Percentiles rank a stretch among this genome's conserved stretches.
Conservation (phyloP, 805 yeast genomes). For the Isabelozyma heimii region DNA sequence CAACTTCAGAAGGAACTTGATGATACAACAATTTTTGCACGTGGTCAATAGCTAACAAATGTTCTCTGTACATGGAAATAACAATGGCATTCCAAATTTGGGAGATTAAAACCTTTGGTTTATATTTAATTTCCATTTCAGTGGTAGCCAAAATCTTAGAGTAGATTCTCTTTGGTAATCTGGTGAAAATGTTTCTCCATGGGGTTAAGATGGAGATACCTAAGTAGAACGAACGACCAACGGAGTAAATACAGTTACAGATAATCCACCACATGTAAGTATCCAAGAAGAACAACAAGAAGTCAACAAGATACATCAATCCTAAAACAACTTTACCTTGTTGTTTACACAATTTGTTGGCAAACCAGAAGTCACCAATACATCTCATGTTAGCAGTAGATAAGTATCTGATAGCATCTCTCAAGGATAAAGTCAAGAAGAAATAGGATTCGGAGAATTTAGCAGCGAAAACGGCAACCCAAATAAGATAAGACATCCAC, state of each 20-base stretch:
- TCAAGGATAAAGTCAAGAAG: constrained; percentile 82
- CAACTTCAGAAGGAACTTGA: constrained; percentile 97
- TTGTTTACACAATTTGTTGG: constrained; percentile 67
- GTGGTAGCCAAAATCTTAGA: constrained; percentile 96
- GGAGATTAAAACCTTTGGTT: constrained; percentile 95
- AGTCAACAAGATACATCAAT: constrained; percentile 88
- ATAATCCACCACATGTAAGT: constrained; percentile 98
- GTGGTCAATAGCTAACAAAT: constrained; percentile 94
- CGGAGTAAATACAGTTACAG: constrained; percentile 91
- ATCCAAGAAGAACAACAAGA: constrained; percentile 96
- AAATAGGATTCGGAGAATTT: constrained; percentile 88
- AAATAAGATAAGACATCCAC: constrained; percentile 93
- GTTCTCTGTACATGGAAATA: constrained; percentile 99
- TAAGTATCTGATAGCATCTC: constrained; percentile 92
- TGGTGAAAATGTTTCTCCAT: constrained; percentile 97
- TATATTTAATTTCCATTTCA: constrained; percentile 98
- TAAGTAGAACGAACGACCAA: constrained; percentile 96
- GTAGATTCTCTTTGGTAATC: constrained; percentile 98
- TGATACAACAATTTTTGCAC: constrained; percentile 96
- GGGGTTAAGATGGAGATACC: constrained; percentile 99
- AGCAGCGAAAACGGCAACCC: constrained; percentile 88
- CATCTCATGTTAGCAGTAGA: constrained; percentile 89
- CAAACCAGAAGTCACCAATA: constrained; percentile 92
- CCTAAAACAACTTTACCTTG: constrained; percentile 90
- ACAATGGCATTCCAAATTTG: constrained; percentile 99